Evolutionary conservation across 139 green algal genomes (phyloP).

Genomic region (Volvox reticuliferus): DNA sequence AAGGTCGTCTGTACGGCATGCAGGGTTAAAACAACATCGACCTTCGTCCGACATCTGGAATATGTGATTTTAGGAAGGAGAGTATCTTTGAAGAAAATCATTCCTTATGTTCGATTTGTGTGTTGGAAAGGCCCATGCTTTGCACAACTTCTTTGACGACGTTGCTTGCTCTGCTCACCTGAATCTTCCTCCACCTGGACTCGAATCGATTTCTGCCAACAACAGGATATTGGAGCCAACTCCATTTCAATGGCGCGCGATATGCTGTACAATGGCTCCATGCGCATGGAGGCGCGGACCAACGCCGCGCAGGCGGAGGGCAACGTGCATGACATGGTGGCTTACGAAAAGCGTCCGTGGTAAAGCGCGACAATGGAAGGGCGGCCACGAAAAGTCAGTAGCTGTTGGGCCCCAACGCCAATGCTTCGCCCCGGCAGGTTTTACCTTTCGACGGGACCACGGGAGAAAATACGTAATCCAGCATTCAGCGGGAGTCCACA

Average conservation of each 20-base stretch:
- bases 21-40: neutral
- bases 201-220: neutral
- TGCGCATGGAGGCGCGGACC: constrained; percentile 87
- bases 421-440: no score
- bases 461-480: no score
- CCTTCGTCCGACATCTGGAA: no score
- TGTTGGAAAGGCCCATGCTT: no score
- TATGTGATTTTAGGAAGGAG: no score
- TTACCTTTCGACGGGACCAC: no score
- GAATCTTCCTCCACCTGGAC: neutral
- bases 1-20: no score
- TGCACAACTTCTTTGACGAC: no score
- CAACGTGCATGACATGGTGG: constrained; percentile 95
- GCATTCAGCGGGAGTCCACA: no score
- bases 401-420: neutral
- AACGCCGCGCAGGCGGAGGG: constrained; percentile 91
- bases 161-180: no score
- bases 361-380: constrained; percentile 55
- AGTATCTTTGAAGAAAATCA: no score
- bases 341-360: constrained; percentile 92
- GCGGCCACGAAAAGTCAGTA: neutral
- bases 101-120: no score
- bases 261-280: constrained; percentile 73
- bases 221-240: constrained; percentile 85
- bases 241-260: constrained; percentile 64